phyloP scores from a whole-genome alignment of 2,329 filamentous ascomycete genomes.

The Tolypocladium guangdongense region DNA sequence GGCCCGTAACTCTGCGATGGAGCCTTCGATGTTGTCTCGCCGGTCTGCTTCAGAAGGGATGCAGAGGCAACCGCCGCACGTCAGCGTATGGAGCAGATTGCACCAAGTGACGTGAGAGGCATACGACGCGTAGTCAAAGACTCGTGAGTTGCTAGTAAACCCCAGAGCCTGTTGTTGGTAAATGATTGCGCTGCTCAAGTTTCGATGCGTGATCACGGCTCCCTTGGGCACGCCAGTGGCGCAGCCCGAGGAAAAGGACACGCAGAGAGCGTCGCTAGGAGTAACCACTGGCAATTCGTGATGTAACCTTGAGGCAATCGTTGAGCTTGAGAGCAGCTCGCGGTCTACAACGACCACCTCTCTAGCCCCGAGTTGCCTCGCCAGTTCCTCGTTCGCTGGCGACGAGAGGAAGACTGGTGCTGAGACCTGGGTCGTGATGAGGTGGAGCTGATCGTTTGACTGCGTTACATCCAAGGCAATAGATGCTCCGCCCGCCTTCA shows the following conservation, averaged over 20 bases:
- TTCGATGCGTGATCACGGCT: conserved; percentile 23
- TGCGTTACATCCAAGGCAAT: conserved; percentile 15
- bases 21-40: background rate
- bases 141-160: conserved; percentile 2
- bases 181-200: conserved; percentile 5
- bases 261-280: conserved; percentile 9
- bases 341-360: conserved; percentile 1
- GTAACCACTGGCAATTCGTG: conserved; percentile 3
- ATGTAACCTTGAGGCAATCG: background rate
- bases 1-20: background rate
- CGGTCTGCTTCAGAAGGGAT: conserved; percentile 1
- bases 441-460: conserved; percentile 7
- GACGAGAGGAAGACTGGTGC: conserved; percentile 11
- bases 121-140: conserved; percentile 5
- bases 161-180: conserved; percentile 5
- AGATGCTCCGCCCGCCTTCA: conserved; percentile 11
- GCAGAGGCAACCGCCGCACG: conserved; percentile 2
- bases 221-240: conserved; percentile 38
- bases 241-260: conserved; percentile 43
- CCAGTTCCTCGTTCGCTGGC: conserved; percentile 2
- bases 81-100: background rate
- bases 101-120: background rate
- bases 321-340: background rate
- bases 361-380: background rate
- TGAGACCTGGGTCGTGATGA: conserved; percentile 8